These are phyloP conservation scores for Sherardia arvensis DNA, from an alignment of 257 asterid species.

Conservation along the genomic window DNA sequence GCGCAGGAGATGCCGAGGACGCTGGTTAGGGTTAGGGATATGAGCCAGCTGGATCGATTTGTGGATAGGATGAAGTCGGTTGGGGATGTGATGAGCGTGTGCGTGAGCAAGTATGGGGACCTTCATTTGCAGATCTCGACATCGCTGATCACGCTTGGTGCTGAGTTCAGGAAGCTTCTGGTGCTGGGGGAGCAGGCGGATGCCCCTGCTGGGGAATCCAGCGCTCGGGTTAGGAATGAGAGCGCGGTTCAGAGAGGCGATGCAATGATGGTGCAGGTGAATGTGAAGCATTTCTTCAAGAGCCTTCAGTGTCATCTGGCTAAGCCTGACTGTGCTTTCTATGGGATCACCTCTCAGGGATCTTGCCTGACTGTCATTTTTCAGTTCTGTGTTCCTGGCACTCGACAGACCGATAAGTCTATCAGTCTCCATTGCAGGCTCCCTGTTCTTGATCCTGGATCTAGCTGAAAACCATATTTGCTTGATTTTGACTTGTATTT, in stretches of 20 bases:
- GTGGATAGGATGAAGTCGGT: conserved; percentile 80
- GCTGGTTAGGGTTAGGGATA: conserved; percentile 54
- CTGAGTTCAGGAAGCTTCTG: conserved; percentile 59
- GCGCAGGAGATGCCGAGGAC: conserved; percentile 68
- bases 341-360: conserved; percentile 62
- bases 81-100: conserved; percentile 72
- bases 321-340: conserved; percentile 80
- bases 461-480: conserved; percentile 33
- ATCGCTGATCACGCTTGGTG: conserved; percentile 53
- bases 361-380: conserved; percentile 69
- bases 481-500: not conserved
- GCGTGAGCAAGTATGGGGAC: conserved; percentile 70
- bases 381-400: conserved; percentile 86
- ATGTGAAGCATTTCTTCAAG: conserved; percentile 81
- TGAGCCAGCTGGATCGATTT: conserved; percentile 46
- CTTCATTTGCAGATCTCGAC: conserved; percentile 74
- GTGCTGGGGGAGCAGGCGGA: conserved; percentile 69
- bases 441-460: conserved; percentile 90
- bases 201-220: conserved; percentile 30
- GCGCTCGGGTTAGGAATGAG: conserved; percentile 47
- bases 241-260: conserved; percentile 68
- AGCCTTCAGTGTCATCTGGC: conserved; percentile 70
- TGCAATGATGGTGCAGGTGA: conserved; percentile 74
- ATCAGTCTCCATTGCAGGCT: conserved; percentile 80
- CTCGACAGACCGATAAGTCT: conserved; percentile 65